phyloP scores from a whole-genome alignment of 1,284 basidiomycete species.

The Malassezia caprae region DNA sequence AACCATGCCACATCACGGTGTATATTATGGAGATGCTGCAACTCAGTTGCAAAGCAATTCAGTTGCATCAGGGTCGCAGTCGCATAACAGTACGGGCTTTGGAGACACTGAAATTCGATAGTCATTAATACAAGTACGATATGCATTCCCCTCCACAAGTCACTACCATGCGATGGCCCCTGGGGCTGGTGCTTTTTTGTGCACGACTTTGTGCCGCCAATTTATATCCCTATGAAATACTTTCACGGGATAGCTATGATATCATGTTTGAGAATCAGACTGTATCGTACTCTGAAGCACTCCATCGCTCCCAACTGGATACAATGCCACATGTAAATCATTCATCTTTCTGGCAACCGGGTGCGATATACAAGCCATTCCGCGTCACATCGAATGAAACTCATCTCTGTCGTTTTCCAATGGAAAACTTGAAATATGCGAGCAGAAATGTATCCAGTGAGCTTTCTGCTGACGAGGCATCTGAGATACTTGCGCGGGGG shows the following conservation, averaged over 20 bases:
- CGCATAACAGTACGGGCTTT: conserved; percentile 9
- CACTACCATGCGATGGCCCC: neutral
- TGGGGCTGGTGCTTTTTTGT: neutral
- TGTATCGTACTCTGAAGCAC: neutral
- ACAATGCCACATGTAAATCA: neutral
- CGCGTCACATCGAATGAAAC: neutral
- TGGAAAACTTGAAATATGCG: neutral
- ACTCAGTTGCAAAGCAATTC: neutral
- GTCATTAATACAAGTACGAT: neutral
- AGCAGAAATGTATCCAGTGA: neutral
- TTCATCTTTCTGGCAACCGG: neutral
- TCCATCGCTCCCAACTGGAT: neutral
- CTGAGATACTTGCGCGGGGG: neutral
- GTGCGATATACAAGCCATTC: conserved; percentile 4
- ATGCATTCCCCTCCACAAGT: neutral
- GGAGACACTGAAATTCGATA: conserved; percentile 13
- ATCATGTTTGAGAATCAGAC: conserved; percentile 9
- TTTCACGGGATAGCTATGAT: neutral
- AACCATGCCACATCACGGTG: conserved; percentile 8
- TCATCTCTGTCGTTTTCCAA: conserved; percentile 4
- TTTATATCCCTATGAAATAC: neutral
- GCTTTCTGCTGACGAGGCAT: neutral
- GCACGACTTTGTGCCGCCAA: neutral
- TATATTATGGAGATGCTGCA: conserved; percentile 6
- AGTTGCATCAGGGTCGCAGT: neutral